These are phyloP conservation scores for Recurvomyces mirabilis DNA, from an alignment of 495 filamentous ascomycete genomes.

Conservation along the genomic window DNA sequence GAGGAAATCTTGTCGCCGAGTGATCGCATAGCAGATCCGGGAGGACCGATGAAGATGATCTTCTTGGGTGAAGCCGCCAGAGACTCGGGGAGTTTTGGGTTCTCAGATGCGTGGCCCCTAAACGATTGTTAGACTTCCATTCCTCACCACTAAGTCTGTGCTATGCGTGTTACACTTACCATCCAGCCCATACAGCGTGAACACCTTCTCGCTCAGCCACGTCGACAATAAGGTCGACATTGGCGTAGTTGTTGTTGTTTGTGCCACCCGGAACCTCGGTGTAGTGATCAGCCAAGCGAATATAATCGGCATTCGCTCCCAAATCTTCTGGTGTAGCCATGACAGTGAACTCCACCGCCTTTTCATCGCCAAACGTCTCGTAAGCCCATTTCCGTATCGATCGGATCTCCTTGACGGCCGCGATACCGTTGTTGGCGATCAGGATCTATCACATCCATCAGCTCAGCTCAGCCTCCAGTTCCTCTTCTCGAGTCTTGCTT, in stretches of 20 bases:
- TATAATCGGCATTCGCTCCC: constrained; percentile 95
- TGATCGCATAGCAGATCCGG: constrained; percentile 95
- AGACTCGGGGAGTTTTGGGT: constrained; percentile 92
- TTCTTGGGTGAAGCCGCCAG: constrained; percentile 91
- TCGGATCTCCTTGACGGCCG: constrained; percentile 96
- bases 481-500: constrained; percentile 29
- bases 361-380: constrained; percentile 96
- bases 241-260: constrained; percentile 99
- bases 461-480: background rate
- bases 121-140: too few species aligned
- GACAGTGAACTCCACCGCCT: constrained; percentile 96
- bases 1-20: constrained; percentile 99
- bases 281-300: constrained; percentile 98
- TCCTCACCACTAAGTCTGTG: too few species aligned
- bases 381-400: constrained; percentile 99
- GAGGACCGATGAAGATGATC: constrained; percentile 97
- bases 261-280: constrained; percentile 98
- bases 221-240: constrained; percentile 98
- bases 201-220: constrained; percentile 98
- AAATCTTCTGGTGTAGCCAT: constrained; percentile 99
- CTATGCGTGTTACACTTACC: constrained; percentile 45
- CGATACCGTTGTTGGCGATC: constrained; percentile 99
- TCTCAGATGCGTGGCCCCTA: constrained; percentile 97
- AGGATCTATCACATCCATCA: constrained; percentile 53
- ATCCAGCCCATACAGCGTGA: constrained; percentile 98